These are phyloP conservation scores for Trifolium repens DNA, from an alignment of 306 rosid genomes.

Conservation along the genomic window DNA sequence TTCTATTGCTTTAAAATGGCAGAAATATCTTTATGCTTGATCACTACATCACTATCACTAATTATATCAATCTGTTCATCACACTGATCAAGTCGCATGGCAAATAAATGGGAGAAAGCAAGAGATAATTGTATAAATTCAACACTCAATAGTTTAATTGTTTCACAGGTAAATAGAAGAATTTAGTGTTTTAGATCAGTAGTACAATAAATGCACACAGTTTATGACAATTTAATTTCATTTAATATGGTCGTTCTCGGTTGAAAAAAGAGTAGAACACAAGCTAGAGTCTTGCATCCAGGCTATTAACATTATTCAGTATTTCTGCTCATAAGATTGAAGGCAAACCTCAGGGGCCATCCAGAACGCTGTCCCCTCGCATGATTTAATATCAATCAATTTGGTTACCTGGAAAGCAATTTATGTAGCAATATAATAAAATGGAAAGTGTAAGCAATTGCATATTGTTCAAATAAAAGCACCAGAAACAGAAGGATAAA, in stretches of 20 bases:
- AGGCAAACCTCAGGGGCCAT: conserved; percentile 98
- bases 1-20: not conserved
- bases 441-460: conserved; percentile 27
- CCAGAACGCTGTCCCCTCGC: conserved; percentile 90
- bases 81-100: not conserved
- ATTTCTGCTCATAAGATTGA: conserved; percentile 31
- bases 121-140: not conserved
- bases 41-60: not conserved
- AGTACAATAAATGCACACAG: not conserved
- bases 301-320: not conserved
- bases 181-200: not conserved
- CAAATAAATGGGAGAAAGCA: not conserved
- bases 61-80: not conserved
- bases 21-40: not conserved
- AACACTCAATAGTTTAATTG: not conserved
- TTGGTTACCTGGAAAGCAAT: conserved; percentile 69
- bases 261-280: not conserved
- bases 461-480: not conserved
- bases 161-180: not conserved
- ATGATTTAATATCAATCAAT: conserved; percentile 78
- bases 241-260: conserved; percentile 16
- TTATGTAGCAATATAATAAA: conserved; percentile 34
- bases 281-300: not conserved
- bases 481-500: conserved; percentile 24
- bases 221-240: not conserved